phyloP scores from a whole-genome alignment of 1,139 yeast species.

The Tardiomyces blankii region DNA sequence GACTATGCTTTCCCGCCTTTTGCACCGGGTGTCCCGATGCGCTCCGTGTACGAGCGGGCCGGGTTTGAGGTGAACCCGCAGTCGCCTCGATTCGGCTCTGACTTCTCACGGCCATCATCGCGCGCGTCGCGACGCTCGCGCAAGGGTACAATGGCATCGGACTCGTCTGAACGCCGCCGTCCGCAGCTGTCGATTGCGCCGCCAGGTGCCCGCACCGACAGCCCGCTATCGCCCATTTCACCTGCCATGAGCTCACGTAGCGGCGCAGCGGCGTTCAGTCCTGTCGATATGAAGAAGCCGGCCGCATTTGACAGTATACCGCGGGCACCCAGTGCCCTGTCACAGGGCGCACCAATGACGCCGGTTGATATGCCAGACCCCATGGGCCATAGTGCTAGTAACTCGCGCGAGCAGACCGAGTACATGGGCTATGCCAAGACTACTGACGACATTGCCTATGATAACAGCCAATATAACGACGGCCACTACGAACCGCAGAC shows the following conservation, averaged over 20 bases:
- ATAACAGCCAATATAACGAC: neutral
- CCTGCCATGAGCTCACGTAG: neutral
- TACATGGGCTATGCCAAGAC: no score
- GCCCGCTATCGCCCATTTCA: neutral
- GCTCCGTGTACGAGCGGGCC: conserved; percentile 30
- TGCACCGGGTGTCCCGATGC: conserved; percentile 21
- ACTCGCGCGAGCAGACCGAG: no score
- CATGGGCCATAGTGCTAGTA: neutral
- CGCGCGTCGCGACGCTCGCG: neutral
- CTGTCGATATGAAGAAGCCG: neutral
- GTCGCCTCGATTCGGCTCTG: neutral
- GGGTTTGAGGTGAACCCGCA: conserved; percentile 26
- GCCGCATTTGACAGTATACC: neutral
- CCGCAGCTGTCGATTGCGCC: neutral
- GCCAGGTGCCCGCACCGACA: neutral
- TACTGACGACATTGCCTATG: neutral
- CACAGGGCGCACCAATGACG: neutral
- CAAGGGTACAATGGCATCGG: neutral
- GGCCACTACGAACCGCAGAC: neutral
- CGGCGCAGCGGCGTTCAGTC: neutral
- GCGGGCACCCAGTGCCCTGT: neutral
- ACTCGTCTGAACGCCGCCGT: neutral
- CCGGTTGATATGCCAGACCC: neutral
- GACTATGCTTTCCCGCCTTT: conserved; percentile 30
- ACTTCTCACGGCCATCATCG: neutral